Base-by-base conservation (phyloP, 768 basidiomycete genomes). In the Tulasnella sp. region DNA sequence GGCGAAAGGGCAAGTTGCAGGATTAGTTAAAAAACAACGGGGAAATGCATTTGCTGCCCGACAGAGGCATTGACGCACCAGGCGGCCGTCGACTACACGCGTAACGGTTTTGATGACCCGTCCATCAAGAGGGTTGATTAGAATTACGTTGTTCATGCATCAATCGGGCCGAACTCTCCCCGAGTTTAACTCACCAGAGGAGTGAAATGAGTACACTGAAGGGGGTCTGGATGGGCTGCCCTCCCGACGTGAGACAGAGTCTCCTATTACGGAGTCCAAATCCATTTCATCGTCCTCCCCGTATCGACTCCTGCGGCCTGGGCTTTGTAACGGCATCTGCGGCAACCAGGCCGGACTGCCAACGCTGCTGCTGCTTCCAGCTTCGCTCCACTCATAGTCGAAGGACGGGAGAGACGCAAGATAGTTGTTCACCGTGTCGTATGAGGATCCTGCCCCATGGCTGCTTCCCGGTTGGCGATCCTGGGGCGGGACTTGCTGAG, bases 171-270 rank as follows among this genome's bases (percentile, higher is more conserved):
- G 62, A 68, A 31, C 31, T 68, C 62, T 12, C 31, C 9, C n/a
- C 75, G 19, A 36, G 56, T 56, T 31, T 6, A 21, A 75, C 75
- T 75, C 44, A 75, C 75, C 75, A 52, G 75, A 75, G 16, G 75
- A 75, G 44, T 75, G 75, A 75, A 75, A 75, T 18, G 75, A 75
- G 75, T 75, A 75, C 9, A 75, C 44, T 36, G 75, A 75, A 34
- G 62, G 62, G 24, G 62, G 62, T 34, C 62, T 68, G 5, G 31
- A 12, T 27, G 62, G 31, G 36, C 62, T 68, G 62, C 62, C 31
- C 34, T 34, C 62, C 36, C 31, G 62, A 36, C 16, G 18, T 19
- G 62, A 68, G 34, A 68, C 62, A 36, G 62, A 68, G 31, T 68
- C 62, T 19, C 62, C 62, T 68, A 7, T 68, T 68, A 9, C 62